A percentile compares a stretch with the other conserved stretches of the same genome.
phyloP scores from a whole-genome alignment of 495 filamentous ascomycete genomes.

The Annulohypoxylon stygium region DNA sequence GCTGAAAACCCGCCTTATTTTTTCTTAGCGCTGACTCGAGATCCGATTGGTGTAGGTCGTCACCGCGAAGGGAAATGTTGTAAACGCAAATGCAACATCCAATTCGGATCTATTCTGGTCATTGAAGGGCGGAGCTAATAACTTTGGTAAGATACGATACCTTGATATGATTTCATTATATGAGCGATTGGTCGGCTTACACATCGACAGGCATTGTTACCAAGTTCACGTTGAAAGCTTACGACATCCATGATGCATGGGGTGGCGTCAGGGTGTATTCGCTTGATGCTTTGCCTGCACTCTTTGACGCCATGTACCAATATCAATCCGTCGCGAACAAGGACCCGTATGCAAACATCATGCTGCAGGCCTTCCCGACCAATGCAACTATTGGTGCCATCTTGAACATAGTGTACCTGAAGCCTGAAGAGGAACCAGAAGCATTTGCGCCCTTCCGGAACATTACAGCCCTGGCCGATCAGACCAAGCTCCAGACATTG shows the following conservation, averaged over 20 bases:
- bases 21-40: conserved; percentile 10
- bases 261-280: conserved; percentile 57
- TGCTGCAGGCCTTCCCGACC: conserved; percentile 48
- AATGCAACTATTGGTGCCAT: conserved; percentile 48
- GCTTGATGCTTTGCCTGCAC: conserved; percentile 44
- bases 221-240: conserved; percentile 58
- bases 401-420: conserved; percentile 48
- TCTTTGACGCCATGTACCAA: conserved; percentile 44
- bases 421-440: conserved; percentile 39
- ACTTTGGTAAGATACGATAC: conserved; percentile 61
- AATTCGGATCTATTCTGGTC: conserved; percentile 59
- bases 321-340: conserved; percentile 45
- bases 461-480: conserved; percentile 40
- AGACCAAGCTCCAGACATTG: conserved; percentile 44
- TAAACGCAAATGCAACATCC: conserved; percentile 59
- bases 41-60: conserved; percentile 55
- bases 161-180: neutral
- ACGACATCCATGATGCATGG: conserved; percentile 57
- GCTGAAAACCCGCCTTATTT: neutral
- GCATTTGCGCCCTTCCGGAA: conserved; percentile 44
- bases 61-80: conserved; percentile 64
- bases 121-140: conserved; percentile 63
- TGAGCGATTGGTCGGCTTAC: conserved; percentile 39
- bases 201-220: conserved; percentile 54
- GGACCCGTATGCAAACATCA: conserved; percentile 48